Percentiles rank a stretch among this genome's conserved stretches.
Conservation (phyloP, 164 flowering plant species). For the Hamamelis virginiana region DNA sequence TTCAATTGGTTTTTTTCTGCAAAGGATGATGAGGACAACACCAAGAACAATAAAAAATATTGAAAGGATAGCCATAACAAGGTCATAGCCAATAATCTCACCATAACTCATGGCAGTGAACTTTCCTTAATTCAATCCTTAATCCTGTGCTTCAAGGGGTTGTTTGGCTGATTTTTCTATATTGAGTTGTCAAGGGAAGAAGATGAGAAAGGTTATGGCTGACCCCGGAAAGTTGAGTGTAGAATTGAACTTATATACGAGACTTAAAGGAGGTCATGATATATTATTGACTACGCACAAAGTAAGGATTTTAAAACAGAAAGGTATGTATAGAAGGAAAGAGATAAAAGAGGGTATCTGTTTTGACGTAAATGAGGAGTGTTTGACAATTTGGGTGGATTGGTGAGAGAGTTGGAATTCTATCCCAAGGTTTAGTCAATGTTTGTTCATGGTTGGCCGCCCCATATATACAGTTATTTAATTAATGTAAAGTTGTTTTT, state of each 20-base stretch:
- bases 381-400: background rate
- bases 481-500: too few species aligned
- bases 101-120: conserved; percentile 20
- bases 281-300: too few species aligned
- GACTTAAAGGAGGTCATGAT: too few species aligned
- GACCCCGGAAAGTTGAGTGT: too few species aligned
- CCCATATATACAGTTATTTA: too few species aligned
- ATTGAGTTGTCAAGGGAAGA: background rate
- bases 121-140: background rate
- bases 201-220: too few species aligned
- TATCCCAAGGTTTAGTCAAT: background rate
- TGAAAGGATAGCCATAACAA: conserved; percentile 33
- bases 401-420: conserved; percentile 3
- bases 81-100: conserved; percentile 25
- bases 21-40: conserved; percentile 35
- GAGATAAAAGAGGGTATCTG: background rate
- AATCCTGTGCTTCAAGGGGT: background rate
- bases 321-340: background rate
- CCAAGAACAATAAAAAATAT: conserved; percentile 26
- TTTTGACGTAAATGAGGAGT: background rate
- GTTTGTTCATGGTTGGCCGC: conserved; percentile 13
- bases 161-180: background rate
- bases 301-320: too few species aligned
- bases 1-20: conserved; percentile 32
- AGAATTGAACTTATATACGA: too few species aligned